phyloP scores from a whole-genome alignment of 163 green algal species.

The Scenedesmus sp. region DNA sequence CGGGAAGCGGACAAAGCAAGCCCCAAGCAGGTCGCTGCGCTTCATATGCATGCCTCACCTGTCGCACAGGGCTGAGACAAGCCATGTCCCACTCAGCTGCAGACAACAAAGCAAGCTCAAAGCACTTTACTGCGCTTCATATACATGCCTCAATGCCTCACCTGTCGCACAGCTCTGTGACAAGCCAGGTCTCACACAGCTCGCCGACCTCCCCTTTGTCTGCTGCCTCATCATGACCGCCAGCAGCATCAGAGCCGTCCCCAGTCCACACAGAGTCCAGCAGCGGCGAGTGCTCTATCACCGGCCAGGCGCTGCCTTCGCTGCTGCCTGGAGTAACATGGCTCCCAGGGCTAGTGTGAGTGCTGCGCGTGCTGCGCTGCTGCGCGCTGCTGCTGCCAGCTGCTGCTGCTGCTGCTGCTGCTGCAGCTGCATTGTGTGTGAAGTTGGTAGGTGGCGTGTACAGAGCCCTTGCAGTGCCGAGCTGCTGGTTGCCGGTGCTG shows the following conservation, averaged over 20 bases:
- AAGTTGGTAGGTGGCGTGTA: neutral
- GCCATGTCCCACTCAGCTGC: neutral
- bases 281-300: neutral
- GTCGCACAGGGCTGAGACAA: neutral
- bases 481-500: neutral
- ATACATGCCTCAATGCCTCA: neutral
- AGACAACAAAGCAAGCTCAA: neutral
- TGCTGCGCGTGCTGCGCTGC: neutral
- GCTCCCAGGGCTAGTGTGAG: neutral
- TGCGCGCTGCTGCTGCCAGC: neutral
- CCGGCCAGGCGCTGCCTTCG: neutral
- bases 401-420: neutral
- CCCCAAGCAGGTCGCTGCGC: neutral
- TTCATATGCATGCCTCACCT: too few relatives aligned
- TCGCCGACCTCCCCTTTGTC: neutral
- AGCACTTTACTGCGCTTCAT: neutral
- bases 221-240: neutral
- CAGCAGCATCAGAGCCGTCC: neutral
- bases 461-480: neutral
- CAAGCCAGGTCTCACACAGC: slow-evolving; percentile 2
- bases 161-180: slow-evolving; percentile 14
- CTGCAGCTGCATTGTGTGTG: neutral
- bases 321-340: neutral
- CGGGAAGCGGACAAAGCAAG: neutral
- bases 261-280: neutral